These are phyloP conservation scores for Gaultheria prostrata DNA, from an alignment of 148 eudicot species.

Conservation along the genomic window DNA sequence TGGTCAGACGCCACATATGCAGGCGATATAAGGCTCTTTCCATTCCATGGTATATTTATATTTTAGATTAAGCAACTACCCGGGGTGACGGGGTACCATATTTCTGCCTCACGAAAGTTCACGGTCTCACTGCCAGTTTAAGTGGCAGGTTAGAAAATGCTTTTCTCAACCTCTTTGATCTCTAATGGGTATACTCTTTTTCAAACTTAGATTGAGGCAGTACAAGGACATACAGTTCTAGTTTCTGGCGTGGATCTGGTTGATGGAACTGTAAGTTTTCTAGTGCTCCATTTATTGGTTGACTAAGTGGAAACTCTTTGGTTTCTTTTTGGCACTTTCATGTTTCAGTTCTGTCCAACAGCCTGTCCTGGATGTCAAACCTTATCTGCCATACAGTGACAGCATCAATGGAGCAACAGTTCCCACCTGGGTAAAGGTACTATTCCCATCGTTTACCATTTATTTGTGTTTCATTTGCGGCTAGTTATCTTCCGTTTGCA, in stretches of 20 bases:
- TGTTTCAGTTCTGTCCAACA: conserved; percentile 23
- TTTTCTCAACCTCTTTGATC: conserved; percentile 2
- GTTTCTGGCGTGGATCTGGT: conserved; percentile 96
- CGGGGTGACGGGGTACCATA: background rate
- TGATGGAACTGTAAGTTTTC: conserved; percentile 87
- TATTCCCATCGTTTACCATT: background rate
- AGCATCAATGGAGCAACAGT: conserved; percentile 62
- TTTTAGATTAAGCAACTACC: background rate
- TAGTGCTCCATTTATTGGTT: background rate
- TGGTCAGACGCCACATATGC: background rate
- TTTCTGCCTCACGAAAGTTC: background rate
- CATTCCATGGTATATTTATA: too few relatives aligned
- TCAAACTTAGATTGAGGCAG: conserved; percentile 67
- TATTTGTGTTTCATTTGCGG: background rate
- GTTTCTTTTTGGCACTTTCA: background rate
- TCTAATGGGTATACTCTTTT: conserved; percentile 13
- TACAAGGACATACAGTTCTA: conserved; percentile 57
- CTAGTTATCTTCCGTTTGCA: background rate
- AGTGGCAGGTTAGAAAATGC: background rate
- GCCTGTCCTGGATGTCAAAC: conserved; percentile 96
- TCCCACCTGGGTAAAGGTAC: conserved; percentile 92
- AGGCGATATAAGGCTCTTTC: background rate
- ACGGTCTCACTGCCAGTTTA: background rate
- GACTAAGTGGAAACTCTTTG: background rate
- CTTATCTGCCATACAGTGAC: conserved; percentile 92